These are phyloP conservation scores for Magnaporthiopsis incrustans DNA, from an alignment of 2,329 filamentous ascomycete species.

Conservation along the genomic window DNA sequence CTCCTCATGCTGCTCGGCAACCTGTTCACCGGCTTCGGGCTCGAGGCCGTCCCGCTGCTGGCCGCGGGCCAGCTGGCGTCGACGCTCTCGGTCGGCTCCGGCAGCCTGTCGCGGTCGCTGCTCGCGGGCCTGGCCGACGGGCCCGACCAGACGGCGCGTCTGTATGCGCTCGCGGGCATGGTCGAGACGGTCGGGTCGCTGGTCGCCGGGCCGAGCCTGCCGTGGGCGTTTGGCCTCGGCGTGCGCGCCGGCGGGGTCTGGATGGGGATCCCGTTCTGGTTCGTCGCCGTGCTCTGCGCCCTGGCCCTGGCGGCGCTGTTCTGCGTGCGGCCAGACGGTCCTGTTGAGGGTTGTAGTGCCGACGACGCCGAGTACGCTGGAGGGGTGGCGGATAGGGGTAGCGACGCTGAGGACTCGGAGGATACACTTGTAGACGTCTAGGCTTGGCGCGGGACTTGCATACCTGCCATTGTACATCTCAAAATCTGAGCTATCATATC, in stretches of 20 bases:
- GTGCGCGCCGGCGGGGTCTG: slow-evolving; percentile 16
- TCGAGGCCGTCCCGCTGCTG: slow-evolving; percentile 5
- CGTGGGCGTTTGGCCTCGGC: slow-evolving; percentile 18
- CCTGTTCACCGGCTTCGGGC: slow-evolving; percentile 14
- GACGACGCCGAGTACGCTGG: neutral
- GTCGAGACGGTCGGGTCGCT: slow-evolving; percentile 18
- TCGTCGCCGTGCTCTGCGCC: slow-evolving; percentile 9
- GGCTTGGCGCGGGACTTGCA: neutral
- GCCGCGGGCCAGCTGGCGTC: slow-evolving; percentile 12
- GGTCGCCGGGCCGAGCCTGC: slow-evolving; percentile 18
- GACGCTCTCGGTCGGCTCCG: slow-evolving; percentile 15
- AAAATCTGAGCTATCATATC: slow-evolving; percentile 19
- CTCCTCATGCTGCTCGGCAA: slow-evolving; percentile 15
- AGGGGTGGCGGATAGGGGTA: neutral
- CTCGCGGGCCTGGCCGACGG: slow-evolving; percentile 13
- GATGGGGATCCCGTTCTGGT: slow-evolving; percentile 20
- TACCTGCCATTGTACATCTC: too few species aligned
- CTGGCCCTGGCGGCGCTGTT: slow-evolving; percentile 6
- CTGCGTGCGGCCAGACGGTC: neutral
- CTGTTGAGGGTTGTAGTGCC: too few species aligned
- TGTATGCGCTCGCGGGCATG: slow-evolving; percentile 22
- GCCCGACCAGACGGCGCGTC: slow-evolving; percentile 16
- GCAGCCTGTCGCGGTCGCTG: slow-evolving; percentile 16
- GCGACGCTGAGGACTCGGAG: neutral
- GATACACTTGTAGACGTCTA: neutral